Base-by-base conservation (phyloP, 306 rosid genomes). In the Cicer bijugum region DNA sequence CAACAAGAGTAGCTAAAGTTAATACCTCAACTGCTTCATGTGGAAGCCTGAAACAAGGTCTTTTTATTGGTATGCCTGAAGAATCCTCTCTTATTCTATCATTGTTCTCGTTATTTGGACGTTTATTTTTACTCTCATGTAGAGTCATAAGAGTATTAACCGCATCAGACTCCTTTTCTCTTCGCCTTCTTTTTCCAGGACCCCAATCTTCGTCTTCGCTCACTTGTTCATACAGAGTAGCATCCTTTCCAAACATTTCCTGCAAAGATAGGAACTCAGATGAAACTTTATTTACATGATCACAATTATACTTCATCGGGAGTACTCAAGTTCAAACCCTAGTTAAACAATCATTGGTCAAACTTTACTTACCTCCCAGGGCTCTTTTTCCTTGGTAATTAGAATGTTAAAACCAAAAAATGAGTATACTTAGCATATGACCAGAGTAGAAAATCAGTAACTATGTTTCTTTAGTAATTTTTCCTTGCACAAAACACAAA, bases 201-300 rank as follows among this genome's bases (percentile, higher is more conserved):
- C 96, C 98, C 98, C 98, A 90, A 61, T 93, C 98, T 81, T 93
- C 98, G 78, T 93, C 98, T 59, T 89, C 96, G 80, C 97, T 93
- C 58, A 81, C 85, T 86, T 84, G 90, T 79, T 93, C 98, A 56
- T 58, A 75, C 42, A 83, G 71, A 35, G 82, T 87, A 72, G 82
- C 96, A 77, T 90, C 97, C 85, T 87, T 93, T 71, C 98, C 98
- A 85, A 93, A 93, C 98, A 93, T 93, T 88, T 93, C 98, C 97
- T 93, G 40, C 43, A 44, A 63, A 74, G 53, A 75, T 56, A 57
- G 40, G 63, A 42, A 57, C 9, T 23, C 35, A 48, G 12, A 70
- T 69, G 71, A 59, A 66, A 61, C 56, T 48, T 42, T 60, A 80
- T 37, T 75, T 12, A 45, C 46, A 37, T 33, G 15, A 68, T 62